Percentiles rank a stretch among this genome's conserved stretches.
These are phyloP conservation scores for Epichloe coenophiala DNA, from an alignment of 2,329 filamentous ascomycete genomes.

Conservation along the genomic window DNA sequence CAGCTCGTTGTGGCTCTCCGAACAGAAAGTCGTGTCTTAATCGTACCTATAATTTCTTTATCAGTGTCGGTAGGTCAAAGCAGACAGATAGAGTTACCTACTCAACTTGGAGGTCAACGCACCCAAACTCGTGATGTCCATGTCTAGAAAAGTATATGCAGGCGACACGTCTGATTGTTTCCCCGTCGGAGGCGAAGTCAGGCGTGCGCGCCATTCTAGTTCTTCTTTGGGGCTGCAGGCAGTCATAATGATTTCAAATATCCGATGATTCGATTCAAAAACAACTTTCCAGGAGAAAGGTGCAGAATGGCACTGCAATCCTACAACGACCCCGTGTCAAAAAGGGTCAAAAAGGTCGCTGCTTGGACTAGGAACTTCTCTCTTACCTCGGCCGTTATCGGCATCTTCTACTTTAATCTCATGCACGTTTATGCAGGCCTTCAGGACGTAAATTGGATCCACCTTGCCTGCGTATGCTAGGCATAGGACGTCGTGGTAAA, in stretches of 20 bases:
- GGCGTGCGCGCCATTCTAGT: conserved; percentile 60
- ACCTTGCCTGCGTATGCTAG: conserved; percentile 54
- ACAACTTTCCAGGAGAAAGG: conserved; percentile 85
- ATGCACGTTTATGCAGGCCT: conserved; percentile 58
- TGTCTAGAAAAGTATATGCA: conserved; percentile 48
- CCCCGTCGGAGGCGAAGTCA: conserved; percentile 40
- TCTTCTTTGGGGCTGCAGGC: conserved; percentile 76
- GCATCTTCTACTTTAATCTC: conserved; percentile 55
- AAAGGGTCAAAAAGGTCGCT: background rate
- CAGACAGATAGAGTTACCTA: conserved; percentile 14
- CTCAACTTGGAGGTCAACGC: conserved; percentile 62
- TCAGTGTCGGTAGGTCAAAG: background rate
- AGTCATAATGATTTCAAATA: conserved; percentile 77
- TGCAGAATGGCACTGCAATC: conserved; percentile 74
- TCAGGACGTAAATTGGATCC: conserved; percentile 57
- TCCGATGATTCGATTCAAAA: conserved; percentile 62
- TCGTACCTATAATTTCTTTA: conserved; percentile 31
- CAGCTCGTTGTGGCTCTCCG: conserved; percentile 65
- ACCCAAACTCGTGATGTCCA: conserved; percentile 63
- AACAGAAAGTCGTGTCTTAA: conserved; percentile 60
- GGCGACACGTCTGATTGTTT: conserved; percentile 31
- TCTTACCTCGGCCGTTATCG: conserved; percentile 60
- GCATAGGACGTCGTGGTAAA: conserved; percentile 72
- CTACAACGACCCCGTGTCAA: conserved; percentile 27
- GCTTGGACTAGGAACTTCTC: background rate